Percentiles rank a stretch among this genome's conserved stretches.
Conservation (phyloP, 495 filamentous ascomycete genomes). For the Saxispiralis lemnorum region DNA sequence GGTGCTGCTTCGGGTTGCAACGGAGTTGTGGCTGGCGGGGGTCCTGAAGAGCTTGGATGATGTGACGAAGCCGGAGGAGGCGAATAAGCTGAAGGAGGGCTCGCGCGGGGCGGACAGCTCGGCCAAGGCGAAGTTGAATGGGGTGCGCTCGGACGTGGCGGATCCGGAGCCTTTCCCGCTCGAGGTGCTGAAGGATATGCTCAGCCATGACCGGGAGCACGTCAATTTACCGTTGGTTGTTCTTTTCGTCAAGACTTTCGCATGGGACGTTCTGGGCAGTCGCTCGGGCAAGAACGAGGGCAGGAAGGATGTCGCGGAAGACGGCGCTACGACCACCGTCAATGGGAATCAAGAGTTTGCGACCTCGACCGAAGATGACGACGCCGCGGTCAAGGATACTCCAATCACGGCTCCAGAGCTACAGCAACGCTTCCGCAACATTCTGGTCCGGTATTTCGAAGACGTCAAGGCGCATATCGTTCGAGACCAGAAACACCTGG, state of each 20-base stretch:
- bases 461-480: slow-evolving; percentile 80
- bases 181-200: slow-evolving; percentile 87
- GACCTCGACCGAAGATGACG: slow-evolving; percentile 28
- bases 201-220: slow-evolving; percentile 86
- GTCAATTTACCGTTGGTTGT: slow-evolving; percentile 79
- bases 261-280: slow-evolving; percentile 83
- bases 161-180: slow-evolving; percentile 70
- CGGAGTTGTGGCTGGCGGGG: slow-evolving; percentile 90
- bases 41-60: slow-evolving; percentile 80
- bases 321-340: slow-evolving; percentile 47
- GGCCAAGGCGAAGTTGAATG: slow-evolving; percentile 35
- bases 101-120: slow-evolving; percentile 28
- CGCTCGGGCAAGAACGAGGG: slow-evolving; percentile 49
- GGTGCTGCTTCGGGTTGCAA: slow-evolving; percentile 70
- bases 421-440: slow-evolving; percentile 71
- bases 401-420: slow-evolving; percentile 59
- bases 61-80: slow-evolving; percentile 68
- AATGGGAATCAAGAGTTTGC: slow-evolving; percentile 34
- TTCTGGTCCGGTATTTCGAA: slow-evolving; percentile 79
- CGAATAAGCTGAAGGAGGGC: slow-evolving; percentile 43
- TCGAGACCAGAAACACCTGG: slow-evolving; percentile 73
- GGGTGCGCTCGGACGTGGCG: slow-evolving; percentile 19
- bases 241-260: slow-evolving; percentile 86
- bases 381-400: slow-evolving; percentile 36
- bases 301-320: slow-evolving; percentile 67